Base-by-base conservation (phyloP, 2,329 filamentous ascomycete species). In the Thelonectria blattea region DNA sequence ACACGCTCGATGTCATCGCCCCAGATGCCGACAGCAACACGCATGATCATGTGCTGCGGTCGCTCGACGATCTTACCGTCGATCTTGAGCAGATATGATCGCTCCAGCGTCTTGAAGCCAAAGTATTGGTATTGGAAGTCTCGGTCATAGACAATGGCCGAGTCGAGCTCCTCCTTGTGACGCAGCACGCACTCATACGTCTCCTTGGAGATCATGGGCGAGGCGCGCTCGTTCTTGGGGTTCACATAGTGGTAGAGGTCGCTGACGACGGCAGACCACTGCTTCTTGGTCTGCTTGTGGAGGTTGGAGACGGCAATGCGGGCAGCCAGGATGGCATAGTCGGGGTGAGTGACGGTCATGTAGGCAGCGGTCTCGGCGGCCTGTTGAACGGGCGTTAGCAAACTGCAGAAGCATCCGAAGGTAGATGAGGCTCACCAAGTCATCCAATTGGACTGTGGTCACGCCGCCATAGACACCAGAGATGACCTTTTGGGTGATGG, bases 111-210 rank as follows among this genome's bases (percentile, higher is more conserved):
- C 87, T 99, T 99, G 88, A 99, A 99, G 66, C 95, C 95, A 73
- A 99, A 99, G 83, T 96, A 99, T 83, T 99, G 95, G 84, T 99
- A 99, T 86, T 98, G 97, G 86, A 99, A 99, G 77, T 99, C 95
- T 70, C 95, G 91, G 81, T 99, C 95, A 73, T 98, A 99, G 72
- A 99, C 94, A 76, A 99, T 98, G 72, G 95, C 95, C 45, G 94
- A 98, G 84, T 99, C 97, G 59, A 99, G 86, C 80, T 99, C 95
- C 58, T 97, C 95, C 72, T 92, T 93, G 79, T 99, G 93, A 73
- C 91, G 91, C 91, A 97, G 95, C 67, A 99, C 91, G 65, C 88
- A 92, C 71, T 97, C 91, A 76, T 97, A 97, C 49, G 91, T 96
- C 70, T 91, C 83, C 73, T 94, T 82, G 45, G 94, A 93, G 74